phyloP scores from a whole-genome alignment of 345 rosid species.

The Euclidium syriacum region DNA sequence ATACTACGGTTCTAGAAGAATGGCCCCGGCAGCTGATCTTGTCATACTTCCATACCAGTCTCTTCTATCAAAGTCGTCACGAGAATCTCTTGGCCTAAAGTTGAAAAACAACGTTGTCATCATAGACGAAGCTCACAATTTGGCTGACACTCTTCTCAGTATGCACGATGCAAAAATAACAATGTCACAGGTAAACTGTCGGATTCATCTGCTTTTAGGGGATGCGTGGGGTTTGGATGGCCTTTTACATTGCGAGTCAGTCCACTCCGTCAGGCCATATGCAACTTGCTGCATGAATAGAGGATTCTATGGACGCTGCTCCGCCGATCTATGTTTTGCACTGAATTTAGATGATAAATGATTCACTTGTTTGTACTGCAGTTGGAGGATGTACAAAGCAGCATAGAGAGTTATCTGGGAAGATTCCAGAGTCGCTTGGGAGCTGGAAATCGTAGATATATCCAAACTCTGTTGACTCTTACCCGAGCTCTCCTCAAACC shows the following conservation, averaged over 20 bases:
- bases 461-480: conserved; percentile 77
- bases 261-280: not conserved
- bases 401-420: conserved; percentile 60
- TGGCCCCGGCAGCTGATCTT: conserved; percentile 73
- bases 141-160: conserved; percentile 89
- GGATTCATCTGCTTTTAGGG: conserved; percentile 1
- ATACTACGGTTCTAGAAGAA: conserved; percentile 81
- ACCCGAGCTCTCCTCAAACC: conserved; percentile 57
- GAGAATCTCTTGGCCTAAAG: conserved; percentile 79
- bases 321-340: not conserved
- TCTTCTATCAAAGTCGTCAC: conserved; percentile 86
- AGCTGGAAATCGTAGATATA: conserved; percentile 88
- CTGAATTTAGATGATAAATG: not conserved
- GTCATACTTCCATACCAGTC: conserved; percentile 95
- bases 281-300: conserved; percentile 1
- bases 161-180: conserved; percentile 83
- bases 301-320: conserved; percentile 1
- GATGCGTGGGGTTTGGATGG: not conserved
- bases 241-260: not conserved
- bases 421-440: conserved; percentile 69
- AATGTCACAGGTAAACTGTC: conserved; percentile 49
- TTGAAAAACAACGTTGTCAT: conserved; percentile 74
- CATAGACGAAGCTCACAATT: conserved; percentile 95
- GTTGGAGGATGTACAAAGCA: conserved; percentile 68
- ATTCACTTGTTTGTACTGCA: conserved; percentile 27